Evolutionary conservation across 2,329 filamentous ascomycete genomes (phyloP).

Genomic region (Phoma sp.): DNA sequence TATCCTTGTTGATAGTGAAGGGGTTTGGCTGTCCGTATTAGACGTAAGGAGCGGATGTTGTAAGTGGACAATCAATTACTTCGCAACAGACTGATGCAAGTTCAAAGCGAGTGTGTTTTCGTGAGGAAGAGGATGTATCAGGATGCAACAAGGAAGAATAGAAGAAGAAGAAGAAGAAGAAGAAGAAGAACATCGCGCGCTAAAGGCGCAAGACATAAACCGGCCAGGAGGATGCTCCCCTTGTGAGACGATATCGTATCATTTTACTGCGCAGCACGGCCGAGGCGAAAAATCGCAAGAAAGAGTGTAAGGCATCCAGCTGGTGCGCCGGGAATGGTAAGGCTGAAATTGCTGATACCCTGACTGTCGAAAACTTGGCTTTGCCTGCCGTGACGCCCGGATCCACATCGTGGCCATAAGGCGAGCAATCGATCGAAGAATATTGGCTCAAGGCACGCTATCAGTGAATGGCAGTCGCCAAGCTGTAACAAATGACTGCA

Average conservation of each 20-base stretch:
- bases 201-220: not conserved
- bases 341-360: not conserved
- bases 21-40: not conserved
- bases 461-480: constrained; percentile 4
- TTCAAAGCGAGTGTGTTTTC: constrained; percentile 1
- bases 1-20: not conserved
- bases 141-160: not conserved
- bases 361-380: constrained; percentile 5
- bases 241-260: not conserved
- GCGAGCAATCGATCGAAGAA: not conserved
- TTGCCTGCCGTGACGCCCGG: not conserved
- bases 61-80: not conserved
- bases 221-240: constrained; percentile 5
- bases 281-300: not conserved
- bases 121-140: not conserved
- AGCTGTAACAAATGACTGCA: not conserved
- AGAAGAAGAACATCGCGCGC: not conserved
- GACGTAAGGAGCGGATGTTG: not conserved
- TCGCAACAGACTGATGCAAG: not conserved
- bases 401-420: constrained; percentile 4
- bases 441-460: constrained; percentile 1
- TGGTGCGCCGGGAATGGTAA: constrained; percentile 6
- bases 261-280: not conserved
- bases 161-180: not conserved
- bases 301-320: constrained; percentile 11